Evolutionary conservation across 768 basidiomycete genomes (phyloP).

Genomic region (Cystofilobasidium ferigula): DNA sequence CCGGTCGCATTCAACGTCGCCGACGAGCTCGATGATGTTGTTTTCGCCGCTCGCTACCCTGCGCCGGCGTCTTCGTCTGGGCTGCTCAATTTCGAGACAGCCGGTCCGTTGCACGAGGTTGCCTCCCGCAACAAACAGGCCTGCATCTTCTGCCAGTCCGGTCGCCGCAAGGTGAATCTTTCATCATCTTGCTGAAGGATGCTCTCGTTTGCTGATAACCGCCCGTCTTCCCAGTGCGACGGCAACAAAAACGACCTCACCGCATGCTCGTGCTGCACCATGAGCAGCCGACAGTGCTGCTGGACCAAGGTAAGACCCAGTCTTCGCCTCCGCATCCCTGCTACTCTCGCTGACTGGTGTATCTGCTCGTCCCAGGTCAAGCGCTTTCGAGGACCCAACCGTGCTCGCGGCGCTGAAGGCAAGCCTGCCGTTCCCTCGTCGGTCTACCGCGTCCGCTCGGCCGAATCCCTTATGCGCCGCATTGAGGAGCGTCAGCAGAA

Average conservation of each 20-base stretch:
- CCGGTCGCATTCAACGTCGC: background rate
- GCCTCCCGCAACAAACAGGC: background rate
- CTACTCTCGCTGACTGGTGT: background rate
- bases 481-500: background rate
- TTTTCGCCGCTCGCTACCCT: background rate
- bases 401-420: background rate
- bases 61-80: background rate
- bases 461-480: background rate
- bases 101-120: background rate
- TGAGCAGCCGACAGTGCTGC: background rate
- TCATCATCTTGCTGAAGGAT: background rate
- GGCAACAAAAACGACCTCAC: background rate
- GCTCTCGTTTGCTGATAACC: background rate
- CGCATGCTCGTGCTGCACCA: background rate
- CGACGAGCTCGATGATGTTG: background rate
- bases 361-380: background rate
- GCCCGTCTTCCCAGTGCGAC: background rate
- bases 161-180: background rate
- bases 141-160: constrained; percentile 6
- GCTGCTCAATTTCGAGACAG: background rate
- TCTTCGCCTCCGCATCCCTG: background rate
- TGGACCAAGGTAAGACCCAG: background rate
- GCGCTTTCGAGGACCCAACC: background rate
- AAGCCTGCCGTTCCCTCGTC: background rate
- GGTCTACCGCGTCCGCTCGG: background rate